phyloP scores from a whole-genome alignment of 2,329 filamentous ascomycete species.

The Fusarium pseudonygamai region DNA sequence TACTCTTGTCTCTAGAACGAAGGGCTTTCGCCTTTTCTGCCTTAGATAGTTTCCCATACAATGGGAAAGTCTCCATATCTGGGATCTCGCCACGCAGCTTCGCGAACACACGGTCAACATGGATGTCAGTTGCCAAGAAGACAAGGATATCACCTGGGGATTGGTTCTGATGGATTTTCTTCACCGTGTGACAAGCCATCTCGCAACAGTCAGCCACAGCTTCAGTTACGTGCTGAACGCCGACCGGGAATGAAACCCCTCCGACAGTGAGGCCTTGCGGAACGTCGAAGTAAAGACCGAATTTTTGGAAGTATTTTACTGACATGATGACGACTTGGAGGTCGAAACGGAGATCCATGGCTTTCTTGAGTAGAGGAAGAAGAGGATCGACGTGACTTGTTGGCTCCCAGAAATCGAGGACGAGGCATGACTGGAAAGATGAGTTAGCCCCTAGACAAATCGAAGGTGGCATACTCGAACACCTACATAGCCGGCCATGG shows the following conservation, averaged over 20 bases:
- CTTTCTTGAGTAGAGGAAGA: background rate
- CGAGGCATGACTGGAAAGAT: background rate
- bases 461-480: background rate
- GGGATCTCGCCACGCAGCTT: background rate
- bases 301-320: background rate
- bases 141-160: background rate
- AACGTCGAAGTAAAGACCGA: background rate
- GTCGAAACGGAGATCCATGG: background rate
- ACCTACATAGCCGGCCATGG: background rate
- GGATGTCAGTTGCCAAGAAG: background rate
- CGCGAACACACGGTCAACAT: background rate
- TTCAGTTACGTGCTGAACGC: background rate
- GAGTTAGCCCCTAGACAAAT: background rate
- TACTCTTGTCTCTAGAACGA: background rate
- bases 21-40: background rate
- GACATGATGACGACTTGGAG: background rate
- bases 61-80: background rate
- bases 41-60: background rate
- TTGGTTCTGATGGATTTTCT: accelerated
- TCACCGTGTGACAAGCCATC: accelerated
- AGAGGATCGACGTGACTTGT: background rate
- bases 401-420: background rate
- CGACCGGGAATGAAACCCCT: background rate
- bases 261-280: background rate
- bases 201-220: accelerated